Evolutionary conservation across 805 yeast species (phyloP).

Genomic region (Wickerhamiella musiphila): DNA sequence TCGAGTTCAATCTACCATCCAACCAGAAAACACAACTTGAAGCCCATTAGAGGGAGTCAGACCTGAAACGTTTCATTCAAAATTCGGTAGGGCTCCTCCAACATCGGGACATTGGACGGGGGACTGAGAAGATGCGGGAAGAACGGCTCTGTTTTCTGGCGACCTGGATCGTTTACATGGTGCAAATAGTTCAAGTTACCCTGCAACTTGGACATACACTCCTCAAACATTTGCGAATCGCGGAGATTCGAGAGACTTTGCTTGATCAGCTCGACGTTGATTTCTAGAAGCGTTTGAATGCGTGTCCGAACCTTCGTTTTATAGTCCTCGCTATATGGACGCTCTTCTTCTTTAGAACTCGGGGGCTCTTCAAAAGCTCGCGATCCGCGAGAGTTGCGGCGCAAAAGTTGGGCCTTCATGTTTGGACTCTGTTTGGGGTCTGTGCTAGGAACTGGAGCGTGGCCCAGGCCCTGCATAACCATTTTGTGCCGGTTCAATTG

Average conservation of each 20-base stretch:
- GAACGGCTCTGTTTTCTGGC: constrained; percentile 1
- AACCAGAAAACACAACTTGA: no score
- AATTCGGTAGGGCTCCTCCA: constrained; percentile 18
- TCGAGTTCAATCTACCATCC: no score
- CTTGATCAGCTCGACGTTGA: constrained; percentile 14
- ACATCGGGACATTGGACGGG: constrained; percentile 18
- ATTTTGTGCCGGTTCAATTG: neutral
- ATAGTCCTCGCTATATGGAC: neutral
- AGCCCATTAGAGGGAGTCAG: no score
- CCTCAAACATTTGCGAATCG: constrained; percentile 7
- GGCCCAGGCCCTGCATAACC: no score
- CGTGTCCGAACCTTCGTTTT: constrained; percentile 2
- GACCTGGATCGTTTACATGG: constrained; percentile 14
- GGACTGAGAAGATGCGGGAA: constrained; percentile 20
- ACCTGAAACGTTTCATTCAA: constrained; percentile 20
- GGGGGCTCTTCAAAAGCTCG: no score
- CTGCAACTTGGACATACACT: constrained; percentile 22
- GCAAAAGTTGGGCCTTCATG: no score
- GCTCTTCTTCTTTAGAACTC: no score
- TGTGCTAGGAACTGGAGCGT: no score
- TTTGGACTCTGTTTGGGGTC: no score
- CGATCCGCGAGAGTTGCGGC: no score
- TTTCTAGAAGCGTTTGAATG: constrained; percentile 8
- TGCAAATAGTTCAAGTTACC: constrained; percentile 22
- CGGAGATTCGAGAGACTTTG: constrained; percentile 3